Conservation (phyloP, 441 rosid species). For the Iberis amara region DNA sequence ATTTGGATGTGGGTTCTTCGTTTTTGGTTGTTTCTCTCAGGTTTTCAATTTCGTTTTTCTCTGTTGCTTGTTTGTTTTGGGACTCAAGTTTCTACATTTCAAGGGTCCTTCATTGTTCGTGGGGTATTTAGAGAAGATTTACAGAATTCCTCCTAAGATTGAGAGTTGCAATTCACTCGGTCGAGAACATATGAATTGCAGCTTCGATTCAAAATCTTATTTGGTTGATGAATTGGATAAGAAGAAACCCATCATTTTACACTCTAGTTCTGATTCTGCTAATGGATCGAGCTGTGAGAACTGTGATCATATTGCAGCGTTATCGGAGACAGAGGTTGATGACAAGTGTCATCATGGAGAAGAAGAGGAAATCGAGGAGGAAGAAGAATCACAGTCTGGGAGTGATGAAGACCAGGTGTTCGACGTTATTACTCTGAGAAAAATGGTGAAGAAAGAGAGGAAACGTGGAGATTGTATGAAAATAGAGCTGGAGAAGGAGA, state of each 20-base stretch:
- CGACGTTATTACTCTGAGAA: slow-evolving; percentile 48
- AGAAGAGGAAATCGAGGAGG: slow-evolving; percentile 24
- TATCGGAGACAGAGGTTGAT: slow-evolving; percentile 19
- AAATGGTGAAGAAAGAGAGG: slow-evolving; percentile 56
- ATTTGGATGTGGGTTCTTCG: slow-evolving; percentile 39
- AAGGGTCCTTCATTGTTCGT: slow-evolving; percentile 28
- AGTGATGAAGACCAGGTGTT: slow-evolving; percentile 48
- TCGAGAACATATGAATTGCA: slow-evolving; percentile 24
- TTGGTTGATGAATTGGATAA: slow-evolving; percentile 29
- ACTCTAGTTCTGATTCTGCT: slow-evolving; percentile 18
- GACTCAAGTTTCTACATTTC: slow-evolving; percentile 39
- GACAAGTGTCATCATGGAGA: no score
- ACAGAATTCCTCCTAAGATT: slow-evolving; percentile 26
- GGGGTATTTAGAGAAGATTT: no score
- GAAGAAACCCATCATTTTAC: slow-evolving; percentile 22
- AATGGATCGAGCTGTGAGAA: slow-evolving; percentile 4
- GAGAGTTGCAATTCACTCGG: slow-evolving; percentile 19
- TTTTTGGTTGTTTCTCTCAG: slow-evolving; percentile 43
- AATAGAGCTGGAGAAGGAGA: slow-evolving; percentile 67
- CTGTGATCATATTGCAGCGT: slow-evolving; percentile 21
- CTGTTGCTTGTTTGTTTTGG: slow-evolving; percentile 39
- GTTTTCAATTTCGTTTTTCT: slow-evolving; percentile 35
- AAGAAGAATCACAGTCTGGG: slow-evolving; percentile 21
- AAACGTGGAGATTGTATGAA: slow-evolving; percentile 35
- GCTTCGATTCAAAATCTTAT: slow-evolving; percentile 12